phyloP scores from a whole-genome alignment of 345 rosid species.

The Erodium maritimum region DNA sequence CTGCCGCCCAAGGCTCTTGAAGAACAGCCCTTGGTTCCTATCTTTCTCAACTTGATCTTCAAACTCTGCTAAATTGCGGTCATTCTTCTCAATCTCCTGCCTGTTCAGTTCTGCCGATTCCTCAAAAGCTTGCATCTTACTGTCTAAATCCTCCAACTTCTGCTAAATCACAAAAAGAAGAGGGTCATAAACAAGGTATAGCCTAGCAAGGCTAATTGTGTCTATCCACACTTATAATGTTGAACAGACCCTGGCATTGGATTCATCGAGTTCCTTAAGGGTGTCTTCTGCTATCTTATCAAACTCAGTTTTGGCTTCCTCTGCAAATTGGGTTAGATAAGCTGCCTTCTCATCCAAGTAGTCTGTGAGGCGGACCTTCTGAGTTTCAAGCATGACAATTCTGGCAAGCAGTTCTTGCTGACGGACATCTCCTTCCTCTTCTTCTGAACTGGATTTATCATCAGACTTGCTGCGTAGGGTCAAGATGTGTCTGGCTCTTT shows the following conservation, averaged over 20 bases:
- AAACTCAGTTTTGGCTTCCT: conserved; percentile 72
- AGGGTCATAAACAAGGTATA: no score
- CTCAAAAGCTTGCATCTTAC: conserved; percentile 75
- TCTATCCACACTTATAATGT: no score
- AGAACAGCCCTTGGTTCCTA: conserved; percentile 78
- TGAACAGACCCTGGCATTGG: conserved; percentile 72
- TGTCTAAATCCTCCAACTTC: conserved; percentile 79
- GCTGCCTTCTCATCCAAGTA: conserved; percentile 72
- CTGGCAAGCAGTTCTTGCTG: conserved; percentile 76
- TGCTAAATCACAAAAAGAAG: conserved; percentile 17
- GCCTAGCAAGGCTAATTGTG: no score
- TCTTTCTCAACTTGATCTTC: conserved; percentile 61
- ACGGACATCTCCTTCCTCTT: conserved; percentile 47
- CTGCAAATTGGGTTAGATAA: conserved; percentile 67
- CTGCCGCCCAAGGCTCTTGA: conserved; percentile 54
- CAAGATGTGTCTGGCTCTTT: conserved; percentile 15
- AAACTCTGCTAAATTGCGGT: conserved; percentile 49
- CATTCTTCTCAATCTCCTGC: conserved; percentile 56
- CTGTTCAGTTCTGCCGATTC: conserved; percentile 59
- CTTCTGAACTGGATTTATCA: conserved; percentile 25
- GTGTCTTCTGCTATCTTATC: conserved; percentile 91
- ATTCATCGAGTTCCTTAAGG: conserved; percentile 69
- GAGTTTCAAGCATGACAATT: conserved; percentile 75
- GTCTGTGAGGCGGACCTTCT: conserved; percentile 77
- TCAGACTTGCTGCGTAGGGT: conserved; percentile 29